Evolutionary conservation across 139 green algal species (phyloP).

Genomic region (Asterochloris sp.): DNA sequence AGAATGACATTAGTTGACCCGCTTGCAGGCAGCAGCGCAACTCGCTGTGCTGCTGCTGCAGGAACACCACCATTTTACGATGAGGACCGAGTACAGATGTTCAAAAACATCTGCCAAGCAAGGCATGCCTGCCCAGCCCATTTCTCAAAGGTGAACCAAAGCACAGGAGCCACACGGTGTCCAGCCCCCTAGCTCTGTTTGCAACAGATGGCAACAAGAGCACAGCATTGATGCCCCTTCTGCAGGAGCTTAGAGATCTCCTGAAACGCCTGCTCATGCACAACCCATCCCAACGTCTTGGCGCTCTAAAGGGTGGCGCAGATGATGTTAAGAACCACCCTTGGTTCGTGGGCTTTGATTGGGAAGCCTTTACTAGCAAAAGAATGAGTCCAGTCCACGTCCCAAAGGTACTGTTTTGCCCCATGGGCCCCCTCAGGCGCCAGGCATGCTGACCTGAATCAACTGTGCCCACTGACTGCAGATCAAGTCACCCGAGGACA

Average conservation of each 20-base stretch:
- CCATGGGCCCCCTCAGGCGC: not conserved
- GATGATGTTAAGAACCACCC: constrained; percentile 78
- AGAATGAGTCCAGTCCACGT: constrained; percentile 68
- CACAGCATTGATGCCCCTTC: not conserved
- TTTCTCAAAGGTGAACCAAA: constrained; percentile 39
- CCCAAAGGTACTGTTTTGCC: constrained; percentile 42
- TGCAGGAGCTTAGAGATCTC: constrained; percentile 71
- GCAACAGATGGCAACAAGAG: not conserved
- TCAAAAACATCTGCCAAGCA: constrained; percentile 68
- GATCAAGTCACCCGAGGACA: constrained; percentile 47
- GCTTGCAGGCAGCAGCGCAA: too few species aligned
- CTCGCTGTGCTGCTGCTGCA: not conserved
- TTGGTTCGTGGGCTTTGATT: constrained; percentile 90
- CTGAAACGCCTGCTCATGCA: constrained; percentile 69
- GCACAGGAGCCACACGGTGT: not conserved
- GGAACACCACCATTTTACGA: constrained; percentile 85
- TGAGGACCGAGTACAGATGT: constrained; percentile 83
- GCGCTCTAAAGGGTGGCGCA: constrained; percentile 52
- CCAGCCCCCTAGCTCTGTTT: not conserved
- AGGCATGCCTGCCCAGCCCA: constrained; percentile 59
- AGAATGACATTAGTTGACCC: too few species aligned
- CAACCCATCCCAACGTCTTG: constrained; percentile 68
- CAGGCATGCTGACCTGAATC: not conserved
- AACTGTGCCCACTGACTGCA: constrained; percentile 21
- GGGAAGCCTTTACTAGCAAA: constrained; percentile 60